These are phyloP conservation scores for Fusarium avenaceum DNA, from an alignment of 2,329 filamentous ascomycete species.

Conservation along the genomic window DNA sequence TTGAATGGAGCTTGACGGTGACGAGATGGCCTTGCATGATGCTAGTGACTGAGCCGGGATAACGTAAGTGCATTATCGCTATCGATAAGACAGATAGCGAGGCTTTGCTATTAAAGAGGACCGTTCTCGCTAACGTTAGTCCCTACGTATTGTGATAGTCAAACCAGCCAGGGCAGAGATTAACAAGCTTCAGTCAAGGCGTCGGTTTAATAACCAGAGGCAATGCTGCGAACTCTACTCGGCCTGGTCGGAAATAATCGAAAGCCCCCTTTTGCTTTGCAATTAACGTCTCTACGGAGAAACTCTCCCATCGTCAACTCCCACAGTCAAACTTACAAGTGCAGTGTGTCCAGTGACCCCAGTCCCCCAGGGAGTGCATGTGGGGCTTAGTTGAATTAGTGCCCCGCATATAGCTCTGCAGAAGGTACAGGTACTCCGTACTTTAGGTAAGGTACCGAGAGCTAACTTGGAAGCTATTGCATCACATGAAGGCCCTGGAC, in stretches of 20 bases:
- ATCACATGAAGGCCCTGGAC: conserved; percentile 49
- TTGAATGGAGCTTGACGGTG: conserved; percentile 34
- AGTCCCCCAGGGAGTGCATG: conserved; percentile 34
- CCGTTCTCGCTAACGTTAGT: conserved; percentile 2
- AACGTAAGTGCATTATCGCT: conserved; percentile 24
- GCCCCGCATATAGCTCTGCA: conserved; percentile 48
- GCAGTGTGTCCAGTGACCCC: conserved; percentile 28
- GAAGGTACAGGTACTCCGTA: conserved; percentile 14
- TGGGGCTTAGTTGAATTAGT: conserved; percentile 46
- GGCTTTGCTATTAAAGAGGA: conserved; percentile 42
- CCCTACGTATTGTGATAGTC: neutral
- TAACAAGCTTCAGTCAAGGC: neutral
- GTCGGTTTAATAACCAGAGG: neutral
- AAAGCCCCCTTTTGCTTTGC: no score
- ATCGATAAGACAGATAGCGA: conserved; percentile 43
- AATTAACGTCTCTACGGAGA: no score
- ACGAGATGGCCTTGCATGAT: conserved; percentile 28
- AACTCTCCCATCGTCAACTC: neutral
- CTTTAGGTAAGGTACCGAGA: conserved; percentile 38
- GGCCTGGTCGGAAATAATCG: no score
- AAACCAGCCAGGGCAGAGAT: conserved; percentile 2
- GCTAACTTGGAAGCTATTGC: conserved; percentile 46
- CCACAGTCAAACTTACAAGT: conserved; percentile 4
- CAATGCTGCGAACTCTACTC: neutral
- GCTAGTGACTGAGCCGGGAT: conserved; percentile 22